Conservation (phyloP, 2,329 filamentous ascomycete species). For the Fusarium globosum region DNA sequence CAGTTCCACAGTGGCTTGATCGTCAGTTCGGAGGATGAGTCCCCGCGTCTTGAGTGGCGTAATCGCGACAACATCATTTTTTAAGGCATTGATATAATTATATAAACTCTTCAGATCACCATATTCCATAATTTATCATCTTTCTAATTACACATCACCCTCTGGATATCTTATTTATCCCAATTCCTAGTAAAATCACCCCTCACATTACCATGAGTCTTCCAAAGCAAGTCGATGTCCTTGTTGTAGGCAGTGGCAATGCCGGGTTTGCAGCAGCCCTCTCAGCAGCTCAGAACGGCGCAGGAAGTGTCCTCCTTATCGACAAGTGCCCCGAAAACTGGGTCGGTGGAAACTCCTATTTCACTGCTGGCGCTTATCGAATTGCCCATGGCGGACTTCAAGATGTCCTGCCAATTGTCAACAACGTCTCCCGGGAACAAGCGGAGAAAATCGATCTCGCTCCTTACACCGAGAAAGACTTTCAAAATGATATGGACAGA, state of each 20-base stretch:
- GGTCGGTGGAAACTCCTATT: slow-evolving; percentile 17
- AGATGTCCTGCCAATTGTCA: slow-evolving; percentile 12
- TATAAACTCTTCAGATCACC: neutral
- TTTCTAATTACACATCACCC: too few species aligned
- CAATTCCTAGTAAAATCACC: neutral
- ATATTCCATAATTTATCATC: too few species aligned
- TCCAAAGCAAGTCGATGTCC: neutral
- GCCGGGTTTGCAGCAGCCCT: slow-evolving; percentile 19
- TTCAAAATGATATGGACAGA: slow-evolving; percentile 8
- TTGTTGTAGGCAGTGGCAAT: slow-evolving; percentile 20
- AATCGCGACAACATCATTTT: neutral
- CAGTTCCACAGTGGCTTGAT: neutral
- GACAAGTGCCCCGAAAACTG: slow-evolving; percentile 19
- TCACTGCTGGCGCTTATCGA: slow-evolving; percentile 18
- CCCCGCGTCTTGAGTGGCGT: neutral
- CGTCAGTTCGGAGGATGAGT: neutral
- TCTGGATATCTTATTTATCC: too few species aligned
- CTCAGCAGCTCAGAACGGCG: slow-evolving; percentile 9
- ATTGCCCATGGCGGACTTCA: neutral
- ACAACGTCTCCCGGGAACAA: slow-evolving; percentile 11
- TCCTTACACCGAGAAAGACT: slow-evolving; percentile 6
- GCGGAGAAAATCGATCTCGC: slow-evolving; percentile 9
- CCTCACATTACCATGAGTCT: neutral
- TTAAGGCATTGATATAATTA: neutral
- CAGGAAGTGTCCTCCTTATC: neutral